phyloP scores from a whole-genome alignment of 2,329 filamentous ascomycete genomes.

The Penicillium janthinellum region DNA sequence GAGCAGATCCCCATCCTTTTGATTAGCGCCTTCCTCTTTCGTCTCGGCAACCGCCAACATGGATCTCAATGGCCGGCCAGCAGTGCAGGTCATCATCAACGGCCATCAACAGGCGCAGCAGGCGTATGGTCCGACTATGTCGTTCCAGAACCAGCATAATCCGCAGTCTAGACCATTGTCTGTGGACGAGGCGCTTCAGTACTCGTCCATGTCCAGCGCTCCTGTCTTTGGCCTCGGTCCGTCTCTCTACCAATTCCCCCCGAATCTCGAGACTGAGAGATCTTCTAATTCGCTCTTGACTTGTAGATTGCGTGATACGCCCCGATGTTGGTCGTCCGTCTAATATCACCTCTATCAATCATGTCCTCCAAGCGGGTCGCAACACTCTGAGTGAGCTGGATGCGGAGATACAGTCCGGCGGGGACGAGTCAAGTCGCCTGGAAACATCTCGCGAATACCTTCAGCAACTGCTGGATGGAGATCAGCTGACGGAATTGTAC shows the following conservation, averaged over 20 bases:
- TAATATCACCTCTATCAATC: slow-evolving; percentile 43
- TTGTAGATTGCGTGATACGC: slow-evolving; percentile 44
- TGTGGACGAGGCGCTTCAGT: slow-evolving; percentile 52
- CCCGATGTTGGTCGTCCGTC: slow-evolving; percentile 46
- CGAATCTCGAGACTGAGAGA: slow-evolving; percentile 12
- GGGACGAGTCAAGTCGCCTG: slow-evolving; percentile 61
- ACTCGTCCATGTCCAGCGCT: slow-evolving; percentile 53
- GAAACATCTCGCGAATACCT: slow-evolving; percentile 74
- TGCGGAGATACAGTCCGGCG: slow-evolving; percentile 64
- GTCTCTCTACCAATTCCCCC: slow-evolving; percentile 13
- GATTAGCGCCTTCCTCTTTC: slow-evolving; percentile 27
- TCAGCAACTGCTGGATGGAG: slow-evolving; percentile 70
- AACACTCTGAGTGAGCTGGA: slow-evolving; percentile 69
- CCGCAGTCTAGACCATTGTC: slow-evolving; percentile 43
- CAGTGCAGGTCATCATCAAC: slow-evolving; percentile 47
- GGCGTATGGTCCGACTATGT: slow-evolving; percentile 29
- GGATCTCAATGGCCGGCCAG: slow-evolving; percentile 44
- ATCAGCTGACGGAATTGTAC: slow-evolving; percentile 57
- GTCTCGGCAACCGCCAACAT: slow-evolving; percentile 33
- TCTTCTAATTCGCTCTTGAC: slow-evolving; percentile 23
- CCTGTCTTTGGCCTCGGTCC: slow-evolving; percentile 50
- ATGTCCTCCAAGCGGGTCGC: slow-evolving; percentile 55
- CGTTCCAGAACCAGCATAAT: slow-evolving; percentile 31
- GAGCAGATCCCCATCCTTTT: slow-evolving; percentile 30
- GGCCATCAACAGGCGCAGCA: slow-evolving; percentile 33